These are phyloP conservation scores for Leccinum barrowsii DNA, from an alignment of 768 basidiomycete genomes.

Conservation along the genomic window DNA sequence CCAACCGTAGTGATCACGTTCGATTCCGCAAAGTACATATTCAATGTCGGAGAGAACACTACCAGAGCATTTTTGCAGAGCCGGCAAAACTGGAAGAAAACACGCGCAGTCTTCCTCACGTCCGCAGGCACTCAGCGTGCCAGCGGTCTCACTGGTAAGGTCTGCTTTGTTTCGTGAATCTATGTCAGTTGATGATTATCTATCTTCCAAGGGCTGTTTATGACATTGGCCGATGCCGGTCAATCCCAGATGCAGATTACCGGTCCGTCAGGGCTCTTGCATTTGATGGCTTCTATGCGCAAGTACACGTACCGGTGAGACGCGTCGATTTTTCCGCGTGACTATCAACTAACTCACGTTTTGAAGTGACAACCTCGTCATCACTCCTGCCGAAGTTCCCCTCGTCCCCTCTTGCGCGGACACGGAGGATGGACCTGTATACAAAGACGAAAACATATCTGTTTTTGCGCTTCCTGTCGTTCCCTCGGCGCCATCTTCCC, in stretches of 20 bases:
- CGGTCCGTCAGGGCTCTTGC: slow-evolving; percentile 72
- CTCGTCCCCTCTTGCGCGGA: slow-evolving; percentile 17
- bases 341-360: background rate
- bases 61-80: slow-evolving; percentile 72
- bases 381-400: slow-evolving; percentile 45
- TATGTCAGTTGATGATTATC: background rate
- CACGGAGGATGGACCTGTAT: slow-evolving; percentile 42
- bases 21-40: slow-evolving; percentile 78
- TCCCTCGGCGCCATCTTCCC: slow-evolving; percentile 8
- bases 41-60: slow-evolving; percentile 84
- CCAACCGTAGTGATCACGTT: slow-evolving; percentile 74
- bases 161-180: background rate
- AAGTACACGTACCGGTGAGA: slow-evolving; percentile 61
- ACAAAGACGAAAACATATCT: slow-evolving; percentile 58
- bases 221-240: slow-evolving; percentile 76
- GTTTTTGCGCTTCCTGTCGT: slow-evolving; percentile 61
- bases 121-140: slow-evolving; percentile 57
- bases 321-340: background rate
- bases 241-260: slow-evolving; percentile 54
- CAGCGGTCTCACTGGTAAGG: slow-evolving; percentile 71
- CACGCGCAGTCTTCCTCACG: slow-evolving; percentile 71
- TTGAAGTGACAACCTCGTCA: slow-evolving; percentile 47
- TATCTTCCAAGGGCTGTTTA: slow-evolving; percentile 55
- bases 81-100: slow-evolving; percentile 59
- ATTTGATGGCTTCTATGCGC: slow-evolving; percentile 69